Evolutionary conservation across 495 filamentous ascomycete genomes (phyloP), one percentile per base, ranked within the genome.

Genomic region (Aspergillus sclerotioniger): DNA sequence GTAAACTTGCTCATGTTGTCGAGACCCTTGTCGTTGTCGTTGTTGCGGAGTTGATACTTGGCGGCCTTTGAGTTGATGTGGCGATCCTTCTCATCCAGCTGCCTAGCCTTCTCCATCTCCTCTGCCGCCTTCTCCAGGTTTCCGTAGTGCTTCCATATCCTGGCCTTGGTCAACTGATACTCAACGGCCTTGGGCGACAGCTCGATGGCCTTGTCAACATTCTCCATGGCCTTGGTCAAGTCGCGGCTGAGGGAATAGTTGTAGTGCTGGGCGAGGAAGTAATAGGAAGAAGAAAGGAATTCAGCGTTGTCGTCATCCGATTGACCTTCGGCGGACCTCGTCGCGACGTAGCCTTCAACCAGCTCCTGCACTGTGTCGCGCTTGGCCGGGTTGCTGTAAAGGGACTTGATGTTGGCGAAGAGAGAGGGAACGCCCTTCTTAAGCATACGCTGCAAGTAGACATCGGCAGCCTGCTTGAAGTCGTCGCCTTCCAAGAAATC

Each of bases 21-120:
- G 29, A 97, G 75, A 0, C 85, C 93, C 63, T 84, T 86, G 49
- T 95, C 91, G 63, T 89, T 93, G 64, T 96, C 84, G 67, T 96
- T 82, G 71, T 97, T 96, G 51, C 94, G 87, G 25, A 99, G 82
- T 66, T 93, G 91, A 69, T 99, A 99, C 71, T 99, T 98, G 31
- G 95, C 92, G 19, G 91, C 87, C 77, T 99, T 99, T 50, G 91
- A 91, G 78, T 99, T 99, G 78, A 98, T 98, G 69, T 96, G 94
- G 21, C 94, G 89, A 68, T 99, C 94, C 73, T 85, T 89, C 47
- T 85, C 83, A 66, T 99, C 94, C 56, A 97, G 76, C 33, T 81
- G 77, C 31, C 94, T 83, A 6, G 95, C 94, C 54, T 90, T 78
- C 60, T 96, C 87, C 92, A 99, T 98, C 29, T 84, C 83, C 60